These are phyloP conservation scores for Blastomyces parvus DNA, from an alignment of 2,329 filamentous ascomycete genomes.

Conservation along the genomic window DNA sequence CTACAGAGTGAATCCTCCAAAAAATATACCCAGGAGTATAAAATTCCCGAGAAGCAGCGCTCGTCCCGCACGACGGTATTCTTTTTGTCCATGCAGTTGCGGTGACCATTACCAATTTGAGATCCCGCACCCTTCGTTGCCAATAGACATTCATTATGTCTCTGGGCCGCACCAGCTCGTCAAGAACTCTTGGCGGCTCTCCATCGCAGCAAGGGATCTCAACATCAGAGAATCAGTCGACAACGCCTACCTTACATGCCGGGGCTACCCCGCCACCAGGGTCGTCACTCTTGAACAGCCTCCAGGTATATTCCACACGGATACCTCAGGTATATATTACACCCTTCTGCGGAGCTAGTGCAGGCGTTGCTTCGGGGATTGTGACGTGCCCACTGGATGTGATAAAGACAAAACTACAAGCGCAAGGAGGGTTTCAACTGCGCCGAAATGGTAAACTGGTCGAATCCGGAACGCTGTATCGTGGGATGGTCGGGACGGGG, in stretches of 20 bases:
- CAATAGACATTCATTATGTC: constrained; percentile 31
- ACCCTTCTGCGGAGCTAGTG: constrained; percentile 75
- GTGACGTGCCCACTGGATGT: constrained; percentile 96
- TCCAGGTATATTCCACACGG: constrained; percentile 36
- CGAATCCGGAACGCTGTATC: constrained; percentile 56
- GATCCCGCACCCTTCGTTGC: constrained; percentile 30
- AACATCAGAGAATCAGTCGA: constrained; percentile 19
- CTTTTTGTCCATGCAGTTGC: constrained; percentile 35
- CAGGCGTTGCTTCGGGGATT: constrained; percentile 85
- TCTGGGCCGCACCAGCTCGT: constrained; percentile 35
- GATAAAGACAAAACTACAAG: constrained; percentile 97
- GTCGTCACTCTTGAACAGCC: constrained; percentile 25
- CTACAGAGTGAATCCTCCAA: background rate
- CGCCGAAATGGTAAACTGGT: constrained; percentile 32
- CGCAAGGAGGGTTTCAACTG: constrained; percentile 71
- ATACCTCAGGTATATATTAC: constrained; percentile 57
- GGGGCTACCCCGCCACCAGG: constrained; percentile 23
- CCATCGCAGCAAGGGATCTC: constrained; percentile 22
- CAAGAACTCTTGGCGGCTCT: constrained; percentile 25
- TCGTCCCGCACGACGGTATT: constrained; percentile 21
- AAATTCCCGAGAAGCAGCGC: background rate
- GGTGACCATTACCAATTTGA: constrained; percentile 32
- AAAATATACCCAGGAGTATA: background rate
- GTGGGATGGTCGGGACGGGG: constrained; percentile 78
- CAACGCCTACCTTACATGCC: constrained; percentile 20